These are phyloP conservation scores for Phytopythium ostracodes DNA, from an alignment of 352 stramenopile species.

Conservation along the genomic window DNA sequence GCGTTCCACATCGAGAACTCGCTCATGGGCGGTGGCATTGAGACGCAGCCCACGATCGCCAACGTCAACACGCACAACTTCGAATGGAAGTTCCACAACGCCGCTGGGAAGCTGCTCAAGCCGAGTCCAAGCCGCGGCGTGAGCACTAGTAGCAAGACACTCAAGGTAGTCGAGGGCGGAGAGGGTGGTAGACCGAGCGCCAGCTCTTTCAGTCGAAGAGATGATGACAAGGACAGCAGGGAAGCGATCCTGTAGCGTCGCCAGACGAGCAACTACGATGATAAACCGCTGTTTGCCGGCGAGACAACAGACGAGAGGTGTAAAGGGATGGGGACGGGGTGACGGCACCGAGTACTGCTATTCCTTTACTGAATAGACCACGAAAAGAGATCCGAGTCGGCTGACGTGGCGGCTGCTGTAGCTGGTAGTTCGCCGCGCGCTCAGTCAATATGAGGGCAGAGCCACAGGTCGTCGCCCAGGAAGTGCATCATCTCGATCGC, in stretches of 20 bases:
- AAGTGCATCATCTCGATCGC: slow-evolving; percentile 97
- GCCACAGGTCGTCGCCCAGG: slow-evolving; percentile 96
- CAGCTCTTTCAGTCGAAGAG: neutral
- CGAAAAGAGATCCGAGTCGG: neutral
- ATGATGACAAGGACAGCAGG: neutral
- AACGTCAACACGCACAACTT: slow-evolving; percentile 82
- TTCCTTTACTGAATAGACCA: neutral
- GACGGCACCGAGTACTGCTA: neutral
- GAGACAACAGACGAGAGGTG: neutral
- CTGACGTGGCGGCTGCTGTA: neutral
- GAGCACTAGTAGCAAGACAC: neutral
- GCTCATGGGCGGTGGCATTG: slow-evolving; percentile 80
- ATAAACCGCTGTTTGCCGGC: neutral
- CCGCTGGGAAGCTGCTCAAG: neutral
- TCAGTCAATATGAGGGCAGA: slow-evolving; percentile 76
- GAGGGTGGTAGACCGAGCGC: too few species aligned
- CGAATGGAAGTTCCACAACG: slow-evolving; percentile 61
- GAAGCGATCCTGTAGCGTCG: neutral
- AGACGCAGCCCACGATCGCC: slow-evolving; percentile 60
- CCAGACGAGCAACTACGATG: neutral
- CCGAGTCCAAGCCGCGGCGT: neutral
- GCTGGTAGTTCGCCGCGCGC: neutral
- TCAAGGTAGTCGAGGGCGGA: neutral
- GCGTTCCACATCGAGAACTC: slow-evolving; percentile 71
- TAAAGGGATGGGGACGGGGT: neutral